Evolutionary conservation across 129 eudicot species (phyloP), one percentile per base, ranked within the genome.

Genomic region (Silybum marianum): DNA sequence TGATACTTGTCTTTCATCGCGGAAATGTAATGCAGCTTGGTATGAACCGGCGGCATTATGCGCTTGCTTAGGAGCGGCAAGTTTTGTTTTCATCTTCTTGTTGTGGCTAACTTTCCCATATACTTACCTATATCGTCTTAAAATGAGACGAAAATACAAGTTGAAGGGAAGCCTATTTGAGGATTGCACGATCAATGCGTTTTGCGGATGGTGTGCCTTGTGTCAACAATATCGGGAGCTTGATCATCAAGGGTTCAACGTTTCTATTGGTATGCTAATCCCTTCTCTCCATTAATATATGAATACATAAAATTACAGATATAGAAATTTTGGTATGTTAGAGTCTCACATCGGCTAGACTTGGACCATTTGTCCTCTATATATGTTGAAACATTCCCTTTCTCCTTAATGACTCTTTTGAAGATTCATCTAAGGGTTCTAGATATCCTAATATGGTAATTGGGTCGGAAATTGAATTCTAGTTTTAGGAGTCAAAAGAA

Each of bases 151-250:
- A 39, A 86, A 82, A 78, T 82, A 78, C 48, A 86, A 86, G 40
- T 42, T 86, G 9, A 82, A 82, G 74, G 89, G 89, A 69, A 82
- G 78, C 73, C 65, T 79, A 38, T 1, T 60, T 1, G 74, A 74
- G 26, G 89, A 86, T 60, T 86, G 86, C 65, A 66, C 71, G 19
- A 73, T 79, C 42, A 80, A 82, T 42, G 80, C 86, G 0, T 86
- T 82, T 75, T 86, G 86, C 24, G 83, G 82, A 28, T 83, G 86
- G 83, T 86, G 86, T 69, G 84, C 89, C 75, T 86, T 86, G 69
- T 86, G 89, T 48, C 89, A 82, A 82, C 67, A 86, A 46, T 86
- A 78, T 74, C 86, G 89, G 2, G 89, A 86, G 83, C 86, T 86
- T 54, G 89, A 86, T 36, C 89, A 82, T 82, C 89, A 82, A 73